Base-by-base conservation (phyloP, 1,139 yeast genomes). In the Entelexis paramagnoliae region DNA sequence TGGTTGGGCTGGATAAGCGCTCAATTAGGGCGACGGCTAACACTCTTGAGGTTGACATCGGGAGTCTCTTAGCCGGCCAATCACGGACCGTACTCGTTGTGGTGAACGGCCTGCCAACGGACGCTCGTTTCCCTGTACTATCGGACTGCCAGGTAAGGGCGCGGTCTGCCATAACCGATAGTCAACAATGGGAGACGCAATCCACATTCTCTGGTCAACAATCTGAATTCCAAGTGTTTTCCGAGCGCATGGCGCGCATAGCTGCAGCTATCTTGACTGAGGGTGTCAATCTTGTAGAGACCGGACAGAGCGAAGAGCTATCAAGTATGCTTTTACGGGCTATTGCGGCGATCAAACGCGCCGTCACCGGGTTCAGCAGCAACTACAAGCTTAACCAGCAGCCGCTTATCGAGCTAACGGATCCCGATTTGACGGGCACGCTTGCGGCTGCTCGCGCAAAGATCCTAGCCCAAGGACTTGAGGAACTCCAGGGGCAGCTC, bases 1-100 rank as follows among this genome's bases (percentile, higher is more conserved):
- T 32, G 7, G 33, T 30, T 20, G 45, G 35, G 11, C 14, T 38
- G 1, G 54, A 28, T 6, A 39, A 26, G 2, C 39, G 26, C 20
- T 14, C 19, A 17, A 17, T 46, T 1, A 20, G 8, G 11, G 9
- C 16, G 5, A n/a, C 17, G 14, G 13, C 36, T 3, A 38, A 17
- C 16, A 10, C 29, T 1, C n/a, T 52, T 2, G 46, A 38, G 19
- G n/a, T 49, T 3, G 17, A n/a, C 3, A 26, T 53, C 2, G 54
- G 52, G 2, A 44, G 50, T n/a, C 16, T 53, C 1, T 9, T 51
- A 4, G 43, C 50, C 14, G 56, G 56, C 3, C 55, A 53, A 26
- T 22, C 48, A 11, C 43, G 51, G 6, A 22, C 44, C 8, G 26
- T 46, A 10, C 33, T 40, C 17, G 6, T 38, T 9, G 36, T 16